These are phyloP conservation scores for Thielaviopsis euricoi DNA, from an alignment of 2,329 filamentous ascomycete genomes.

Conservation along the genomic window DNA sequence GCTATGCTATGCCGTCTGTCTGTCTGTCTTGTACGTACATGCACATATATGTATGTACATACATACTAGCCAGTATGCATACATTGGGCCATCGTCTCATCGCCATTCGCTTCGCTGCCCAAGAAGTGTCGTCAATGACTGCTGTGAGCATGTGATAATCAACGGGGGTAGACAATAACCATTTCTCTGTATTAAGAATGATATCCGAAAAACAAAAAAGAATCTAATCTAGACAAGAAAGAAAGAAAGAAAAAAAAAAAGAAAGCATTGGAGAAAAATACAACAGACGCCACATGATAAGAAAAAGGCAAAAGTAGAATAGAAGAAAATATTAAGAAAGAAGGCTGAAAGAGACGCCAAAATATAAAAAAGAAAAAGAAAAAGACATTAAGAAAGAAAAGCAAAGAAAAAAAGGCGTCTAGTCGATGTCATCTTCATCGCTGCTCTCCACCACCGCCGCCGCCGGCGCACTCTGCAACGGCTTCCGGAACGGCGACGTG, in stretches of 20 bases:
- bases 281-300: background rate
- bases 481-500: conserved; percentile 9
- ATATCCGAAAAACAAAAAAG: background rate
- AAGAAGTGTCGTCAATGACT: no score
- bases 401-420: background rate
- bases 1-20: no score
- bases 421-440: conserved; percentile 13
- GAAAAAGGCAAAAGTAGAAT: no score
- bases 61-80: no score
- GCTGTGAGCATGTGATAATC: no score
- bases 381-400: background rate
- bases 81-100: no score
- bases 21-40: no score
- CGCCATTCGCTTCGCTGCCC: no score
- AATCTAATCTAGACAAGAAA: no score
- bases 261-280: background rate
- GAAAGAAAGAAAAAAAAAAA: background rate
- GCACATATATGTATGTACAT: no score
- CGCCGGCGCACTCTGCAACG: conserved; percentile 1
- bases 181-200: background rate
- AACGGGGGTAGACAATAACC: no score
- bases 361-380: background rate
- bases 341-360: background rate
- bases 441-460: background rate
- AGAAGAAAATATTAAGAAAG: background rate